Conservation (phyloP, 768 basidiomycete genomes). For the Gautieria morchelliformis region DNA sequence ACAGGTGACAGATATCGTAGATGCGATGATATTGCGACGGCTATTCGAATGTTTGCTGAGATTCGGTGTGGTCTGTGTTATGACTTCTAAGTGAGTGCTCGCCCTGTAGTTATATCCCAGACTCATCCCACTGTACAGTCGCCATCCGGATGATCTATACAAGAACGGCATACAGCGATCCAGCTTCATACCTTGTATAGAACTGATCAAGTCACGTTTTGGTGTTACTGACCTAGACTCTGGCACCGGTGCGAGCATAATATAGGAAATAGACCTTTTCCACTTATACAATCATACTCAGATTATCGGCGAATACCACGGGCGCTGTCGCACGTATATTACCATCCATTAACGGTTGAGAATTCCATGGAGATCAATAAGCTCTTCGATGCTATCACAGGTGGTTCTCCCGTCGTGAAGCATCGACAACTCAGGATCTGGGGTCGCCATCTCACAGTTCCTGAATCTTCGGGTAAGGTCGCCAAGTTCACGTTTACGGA, state of each 20-base stretch:
- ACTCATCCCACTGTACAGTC: slow-evolving; percentile 38
- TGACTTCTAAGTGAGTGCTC: slow-evolving; percentile 86
- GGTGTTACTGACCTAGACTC: slow-evolving; percentile 90
- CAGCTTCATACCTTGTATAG: slow-evolving; percentile 91
- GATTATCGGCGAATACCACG: slow-evolving; percentile 94
- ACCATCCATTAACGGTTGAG: slow-evolving; percentile 61
- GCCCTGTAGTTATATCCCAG: background rate
- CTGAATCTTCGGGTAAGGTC: slow-evolving; percentile 68
- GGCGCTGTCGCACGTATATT: slow-evolving; percentile 91
- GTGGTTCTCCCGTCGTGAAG: slow-evolving; percentile 37
- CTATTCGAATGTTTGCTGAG: slow-evolving; percentile 79
- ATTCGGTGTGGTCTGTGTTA: slow-evolving; percentile 86
- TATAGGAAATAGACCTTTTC: background rate
- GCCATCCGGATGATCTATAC: slow-evolving; percentile 94
- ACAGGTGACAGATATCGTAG: slow-evolving; percentile 92
- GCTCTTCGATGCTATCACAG: slow-evolving; percentile 68
- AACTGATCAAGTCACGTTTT: slow-evolving; percentile 80
- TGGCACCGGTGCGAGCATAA: slow-evolving; percentile 61
- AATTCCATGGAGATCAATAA: slow-evolving; percentile 67
- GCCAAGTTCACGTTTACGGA: slow-evolving; percentile 83
- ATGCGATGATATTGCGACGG: slow-evolving; percentile 94
- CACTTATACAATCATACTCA: slow-evolving; percentile 21
- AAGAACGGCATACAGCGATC: slow-evolving; percentile 97
- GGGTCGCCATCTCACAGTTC: slow-evolving; percentile 76
- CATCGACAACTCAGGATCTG: slow-evolving; percentile 73